Evolutionary conservation across 805 yeast species (phyloP), one percentile per base, ranked within the genome.

Genomic region (Vanderwaltozyma polyspora): DNA sequence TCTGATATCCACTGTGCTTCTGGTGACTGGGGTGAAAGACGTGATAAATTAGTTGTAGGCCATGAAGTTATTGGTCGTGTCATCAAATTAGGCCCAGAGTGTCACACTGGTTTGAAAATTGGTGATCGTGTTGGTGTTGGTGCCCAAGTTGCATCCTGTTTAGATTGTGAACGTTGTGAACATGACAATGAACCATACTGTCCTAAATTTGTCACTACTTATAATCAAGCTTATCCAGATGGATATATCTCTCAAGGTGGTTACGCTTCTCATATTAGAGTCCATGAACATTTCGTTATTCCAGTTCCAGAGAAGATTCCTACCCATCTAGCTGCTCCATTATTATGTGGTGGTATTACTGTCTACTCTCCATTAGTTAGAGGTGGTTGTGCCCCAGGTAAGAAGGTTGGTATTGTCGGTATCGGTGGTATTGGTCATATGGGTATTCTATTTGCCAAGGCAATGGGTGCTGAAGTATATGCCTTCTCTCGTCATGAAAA

Each of bases 111-210:
- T 40, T 34, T 66, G 59, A 60, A 70, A 66, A 53, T 76, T 16
- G 94, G 93, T 35, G 78, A 83, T 43, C 65, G 84, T 43, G 91
- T 80, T 18, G 94, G 89, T 35, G 68, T 80, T 32, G 93, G 94
- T 45, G 89, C 91, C 16, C 76, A 72, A 49, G 63, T 68, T 17
- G 62, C 60, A 39, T 63, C 80, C 26, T 82, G 91, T 62, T 57
- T 66, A 36, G 60, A 69, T n/a, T 83, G 93, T 60, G 49, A 63
- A 32, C 65, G 74, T 49, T 83, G 86, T 66, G 52, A 64, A 18
- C 41, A 49, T 27, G 66, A 63, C 45, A 68, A 75, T 51, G 79
- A 77, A 44, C 67, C 60, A 43, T 72, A 70, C 63, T 81, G 91
- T 60, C 31, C 53, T 12, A 50, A 64, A 12, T 33, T 45, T 11